Evolutionary conservation across 164 flowering plant species (phyloP).

Genomic region (Brasenia schreberi): DNA sequence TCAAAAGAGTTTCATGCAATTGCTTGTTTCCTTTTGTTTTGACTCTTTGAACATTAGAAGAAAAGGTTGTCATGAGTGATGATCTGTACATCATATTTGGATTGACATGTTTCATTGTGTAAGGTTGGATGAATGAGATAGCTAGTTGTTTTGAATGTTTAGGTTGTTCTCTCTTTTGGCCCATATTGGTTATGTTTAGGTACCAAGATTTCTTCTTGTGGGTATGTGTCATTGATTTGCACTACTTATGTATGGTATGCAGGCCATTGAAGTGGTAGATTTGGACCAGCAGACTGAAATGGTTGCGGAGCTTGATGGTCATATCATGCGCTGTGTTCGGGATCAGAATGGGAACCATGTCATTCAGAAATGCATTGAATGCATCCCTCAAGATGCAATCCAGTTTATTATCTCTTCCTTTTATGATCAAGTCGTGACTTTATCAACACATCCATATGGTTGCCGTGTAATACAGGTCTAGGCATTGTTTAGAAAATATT

Average conservation of each 20-base stretch:
- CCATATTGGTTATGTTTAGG: neutral
- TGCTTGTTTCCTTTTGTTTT: too few species aligned
- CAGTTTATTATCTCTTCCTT: slow-evolving; percentile 67
- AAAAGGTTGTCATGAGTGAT: too few species aligned
- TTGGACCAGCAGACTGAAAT: slow-evolving; percentile 13
- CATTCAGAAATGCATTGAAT: slow-evolving; percentile 85
- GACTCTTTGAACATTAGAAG: too few species aligned
- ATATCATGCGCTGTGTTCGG: slow-evolving; percentile 78
- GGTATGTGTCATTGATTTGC: neutral
- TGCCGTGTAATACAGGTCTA: slow-evolving; percentile 90
- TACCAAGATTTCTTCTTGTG: neutral
- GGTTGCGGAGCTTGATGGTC: slow-evolving; percentile 15
- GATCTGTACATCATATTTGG: too few species aligned
- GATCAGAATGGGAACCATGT: slow-evolving; percentile 96
- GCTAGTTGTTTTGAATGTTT: neutral
- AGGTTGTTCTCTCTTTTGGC: neutral
- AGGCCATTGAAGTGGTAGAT: slow-evolving; percentile 20
- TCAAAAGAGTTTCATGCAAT: too few species aligned
- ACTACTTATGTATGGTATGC: neutral
- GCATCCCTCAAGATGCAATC: slow-evolving; percentile 73
- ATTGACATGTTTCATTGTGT: neutral
- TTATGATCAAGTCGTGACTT: slow-evolving; percentile 66
- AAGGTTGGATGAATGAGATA: neutral
- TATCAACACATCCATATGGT: slow-evolving; percentile 85
- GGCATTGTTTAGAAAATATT: neutral